A percentile compares a stretch with the other conserved stretches of the same genome.
phyloP scores from a whole-genome alignment of 2,329 filamentous ascomycete species.

The Scedosporium aurantiacum region DNA sequence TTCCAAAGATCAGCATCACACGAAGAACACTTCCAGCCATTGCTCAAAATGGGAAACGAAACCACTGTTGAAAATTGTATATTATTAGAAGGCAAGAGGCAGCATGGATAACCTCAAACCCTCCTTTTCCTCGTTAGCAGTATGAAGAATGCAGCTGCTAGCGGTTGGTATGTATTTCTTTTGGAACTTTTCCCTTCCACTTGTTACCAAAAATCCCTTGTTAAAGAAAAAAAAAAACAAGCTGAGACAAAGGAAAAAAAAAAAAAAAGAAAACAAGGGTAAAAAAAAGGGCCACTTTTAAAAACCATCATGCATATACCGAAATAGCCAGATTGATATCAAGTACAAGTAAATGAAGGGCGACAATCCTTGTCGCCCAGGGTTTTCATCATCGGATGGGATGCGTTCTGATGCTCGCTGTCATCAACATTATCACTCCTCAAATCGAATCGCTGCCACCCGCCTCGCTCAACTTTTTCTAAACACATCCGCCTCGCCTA shows the following conservation, averaged over 20 bases:
- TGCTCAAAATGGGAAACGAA: too few relatives aligned
- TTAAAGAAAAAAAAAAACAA: neutral
- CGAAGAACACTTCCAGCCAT: too few relatives aligned
- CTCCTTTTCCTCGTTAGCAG: too few relatives aligned
- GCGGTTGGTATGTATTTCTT: neutral
- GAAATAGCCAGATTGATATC: slow-evolving; percentile 2
- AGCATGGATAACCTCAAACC: too few relatives aligned
- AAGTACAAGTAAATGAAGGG: neutral
- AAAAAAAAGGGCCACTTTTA: neutral
- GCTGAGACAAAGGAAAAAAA: neutral
- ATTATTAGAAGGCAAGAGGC: too few relatives aligned
- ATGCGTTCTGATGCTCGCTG: neutral
- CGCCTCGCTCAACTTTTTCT: neutral
- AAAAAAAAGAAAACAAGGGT: neutral
- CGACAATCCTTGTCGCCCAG: neutral
- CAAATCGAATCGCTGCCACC: neutral
- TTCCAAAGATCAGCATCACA: too few relatives aligned
- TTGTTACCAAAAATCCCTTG: neutral
- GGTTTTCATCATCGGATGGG: neutral
- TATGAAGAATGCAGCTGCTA: too few relatives aligned
- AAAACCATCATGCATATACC: slow-evolving; percentile 1
- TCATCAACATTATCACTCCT: neutral
- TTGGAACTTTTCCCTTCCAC: neutral
- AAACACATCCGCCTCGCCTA: neutral
- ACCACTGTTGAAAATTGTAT: too few relatives aligned